Percentiles rank a stretch among this genome's conserved stretches.
phyloP scores from a whole-genome alignment of 805 yeast genomes.

The Cyberlindnera mrakii region DNA sequence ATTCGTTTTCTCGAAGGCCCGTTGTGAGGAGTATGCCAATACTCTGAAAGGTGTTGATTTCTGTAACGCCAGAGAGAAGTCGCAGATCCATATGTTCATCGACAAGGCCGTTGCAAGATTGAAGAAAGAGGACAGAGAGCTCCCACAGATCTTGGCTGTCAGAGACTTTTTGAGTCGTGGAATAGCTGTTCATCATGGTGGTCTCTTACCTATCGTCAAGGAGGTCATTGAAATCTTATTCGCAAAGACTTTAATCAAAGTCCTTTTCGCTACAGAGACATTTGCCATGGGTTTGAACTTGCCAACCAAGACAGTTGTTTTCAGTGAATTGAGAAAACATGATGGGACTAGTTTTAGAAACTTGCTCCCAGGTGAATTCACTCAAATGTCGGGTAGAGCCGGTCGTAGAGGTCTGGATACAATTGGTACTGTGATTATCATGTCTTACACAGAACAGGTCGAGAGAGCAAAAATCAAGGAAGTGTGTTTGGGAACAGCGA shows the following conservation, averaged over 20 bases:
- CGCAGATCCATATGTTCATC: constrained; percentile 89
- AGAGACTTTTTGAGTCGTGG: constrained; percentile 84
- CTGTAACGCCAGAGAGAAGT: constrained; percentile 77
- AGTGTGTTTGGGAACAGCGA: constrained; percentile 83
- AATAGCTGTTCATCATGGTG: constrained; percentile 95
- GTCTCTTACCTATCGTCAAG: constrained; percentile 85
- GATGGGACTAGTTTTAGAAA: constrained; percentile 83
- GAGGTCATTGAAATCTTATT: constrained; percentile 90
- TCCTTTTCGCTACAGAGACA: constrained; percentile 94
- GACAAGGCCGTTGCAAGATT: constrained; percentile 83
- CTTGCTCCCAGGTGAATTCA: constrained; percentile 91
- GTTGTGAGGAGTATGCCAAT: constrained; percentile 90
- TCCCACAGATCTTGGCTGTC: constrained; percentile 84
- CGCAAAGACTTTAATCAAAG: constrained; percentile 80
- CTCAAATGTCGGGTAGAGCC: constrained; percentile 99
- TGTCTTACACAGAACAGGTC: constrained; percentile 71
- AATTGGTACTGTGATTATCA: constrained; percentile 90
- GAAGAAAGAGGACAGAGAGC: constrained; percentile 84
- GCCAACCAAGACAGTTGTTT: constrained; percentile 95
- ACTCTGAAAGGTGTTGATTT: constrained; percentile 69
- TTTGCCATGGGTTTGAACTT: constrained; percentile 98
- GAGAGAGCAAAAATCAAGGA: constrained; percentile 58
- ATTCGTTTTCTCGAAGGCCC: constrained; percentile 88
- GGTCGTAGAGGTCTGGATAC: constrained; percentile 95
- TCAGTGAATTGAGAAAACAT: constrained; percentile 78